Evolutionary conservation across 495 filamentous ascomycete genomes (phyloP).

Genomic region (Penicillium lividum): DNA sequence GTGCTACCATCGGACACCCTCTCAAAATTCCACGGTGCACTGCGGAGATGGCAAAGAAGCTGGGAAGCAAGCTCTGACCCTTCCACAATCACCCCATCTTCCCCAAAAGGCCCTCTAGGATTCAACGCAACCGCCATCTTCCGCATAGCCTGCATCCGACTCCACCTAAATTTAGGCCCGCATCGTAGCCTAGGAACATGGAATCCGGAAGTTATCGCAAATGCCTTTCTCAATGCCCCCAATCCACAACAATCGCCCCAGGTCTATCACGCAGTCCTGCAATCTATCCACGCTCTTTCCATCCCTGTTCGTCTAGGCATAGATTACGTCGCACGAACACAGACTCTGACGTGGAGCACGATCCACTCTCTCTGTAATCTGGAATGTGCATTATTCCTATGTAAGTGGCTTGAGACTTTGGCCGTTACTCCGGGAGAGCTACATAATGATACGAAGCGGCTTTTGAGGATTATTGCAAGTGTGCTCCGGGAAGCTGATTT

Average conservation of each 20-base stretch:
- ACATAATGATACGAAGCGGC: conserved; percentile 1
- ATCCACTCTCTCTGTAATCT: conserved; percentile 38
- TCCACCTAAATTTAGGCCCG: conserved; percentile 30
- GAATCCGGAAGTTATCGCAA: conserved; percentile 21
- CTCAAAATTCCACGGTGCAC: conserved; percentile 40
- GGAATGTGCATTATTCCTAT: conserved; percentile 16
- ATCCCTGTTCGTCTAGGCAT: conserved; percentile 43
- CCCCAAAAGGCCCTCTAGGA: conserved; percentile 36
- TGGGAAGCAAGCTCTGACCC: conserved; percentile 39
- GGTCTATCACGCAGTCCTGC: conserved; percentile 33
- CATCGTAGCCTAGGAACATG: conserved; percentile 32
- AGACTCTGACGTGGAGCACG: conserved; percentile 41
- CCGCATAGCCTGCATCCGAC: conserved; percentile 38
- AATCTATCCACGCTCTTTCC: conserved; percentile 42
- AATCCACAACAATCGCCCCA: conserved; percentile 13
- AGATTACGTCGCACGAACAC: conserved; percentile 32
- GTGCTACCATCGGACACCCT: not conserved
- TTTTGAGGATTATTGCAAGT: conserved; percentile 6
- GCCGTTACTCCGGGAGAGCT: conserved; percentile 2
- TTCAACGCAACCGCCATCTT: conserved; percentile 43
- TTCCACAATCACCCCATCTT: conserved; percentile 30
- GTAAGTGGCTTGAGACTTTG: conserved; percentile 16
- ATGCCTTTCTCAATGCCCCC: conserved; percentile 16
- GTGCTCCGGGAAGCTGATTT: conserved; percentile 6
- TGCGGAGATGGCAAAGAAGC: conserved; percentile 32